Percentiles rank a stretch among this genome's conserved stretches.
Conservation (phyloP, 441 rosid species). For the Hura crepitans region DNA sequence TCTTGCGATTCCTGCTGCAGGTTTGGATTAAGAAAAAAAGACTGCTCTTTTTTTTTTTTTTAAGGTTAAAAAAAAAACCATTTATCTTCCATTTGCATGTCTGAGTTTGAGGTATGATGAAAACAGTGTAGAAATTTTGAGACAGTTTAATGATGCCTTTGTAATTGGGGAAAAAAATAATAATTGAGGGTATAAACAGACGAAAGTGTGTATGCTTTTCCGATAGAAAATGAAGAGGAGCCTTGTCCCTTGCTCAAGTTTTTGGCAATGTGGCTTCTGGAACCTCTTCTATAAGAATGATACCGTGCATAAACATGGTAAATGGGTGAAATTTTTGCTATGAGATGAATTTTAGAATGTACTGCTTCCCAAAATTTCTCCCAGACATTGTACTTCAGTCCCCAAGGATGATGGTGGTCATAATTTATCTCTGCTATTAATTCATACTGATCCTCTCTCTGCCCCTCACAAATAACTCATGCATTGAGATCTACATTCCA, state of each 20-base stretch:
- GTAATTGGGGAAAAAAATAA: constrained; percentile 13
- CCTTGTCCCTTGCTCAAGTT: constrained; percentile 34
- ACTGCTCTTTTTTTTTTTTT: background rate
- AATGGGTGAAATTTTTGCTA: constrained; percentile 19
- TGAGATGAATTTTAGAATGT: constrained; percentile 17
- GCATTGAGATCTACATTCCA: background rate
- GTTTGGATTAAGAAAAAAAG: constrained; percentile 28
- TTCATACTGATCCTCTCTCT: background rate
- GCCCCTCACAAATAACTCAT: background rate
- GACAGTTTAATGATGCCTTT: background rate
- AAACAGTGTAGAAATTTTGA: background rate
- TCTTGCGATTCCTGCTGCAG: constrained; percentile 80
- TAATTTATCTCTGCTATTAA: background rate
- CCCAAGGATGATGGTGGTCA: background rate
- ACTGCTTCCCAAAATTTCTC: constrained; percentile 25
- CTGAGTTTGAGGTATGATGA: background rate
- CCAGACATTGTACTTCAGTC: constrained; percentile 15
- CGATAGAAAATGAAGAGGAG: constrained; percentile 27
- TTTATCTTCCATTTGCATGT: background rate
- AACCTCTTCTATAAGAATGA: constrained; percentile 31
- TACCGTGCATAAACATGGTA: constrained; percentile 19
- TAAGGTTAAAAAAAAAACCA: no score
- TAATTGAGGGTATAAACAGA: constrained; percentile 7
- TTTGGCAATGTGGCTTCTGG: constrained; percentile 39
- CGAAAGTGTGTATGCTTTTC: background rate